These are phyloP conservation scores for Dactylellina haptotyla DNA, from an alignment of 2,329 filamentous ascomycete species.

Conservation along the genomic window DNA sequence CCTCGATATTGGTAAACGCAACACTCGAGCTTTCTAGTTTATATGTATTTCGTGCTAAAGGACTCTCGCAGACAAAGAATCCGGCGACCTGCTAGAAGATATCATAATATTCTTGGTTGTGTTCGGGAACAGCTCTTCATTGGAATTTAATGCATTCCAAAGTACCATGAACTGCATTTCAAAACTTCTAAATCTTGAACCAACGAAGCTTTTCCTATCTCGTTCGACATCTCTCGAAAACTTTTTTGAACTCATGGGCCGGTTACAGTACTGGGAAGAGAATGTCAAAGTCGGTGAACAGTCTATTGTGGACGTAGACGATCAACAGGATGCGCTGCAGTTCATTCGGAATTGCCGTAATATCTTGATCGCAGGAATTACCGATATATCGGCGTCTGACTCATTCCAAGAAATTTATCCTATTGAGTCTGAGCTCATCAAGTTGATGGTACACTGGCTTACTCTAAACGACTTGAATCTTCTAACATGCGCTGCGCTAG, in stretches of 20 bases:
- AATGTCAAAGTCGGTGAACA: background rate
- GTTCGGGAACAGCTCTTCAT: background rate
- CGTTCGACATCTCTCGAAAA: background rate
- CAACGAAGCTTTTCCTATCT: conserved; percentile 1
- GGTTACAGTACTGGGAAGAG: conserved; percentile 32
- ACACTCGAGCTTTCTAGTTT: background rate
- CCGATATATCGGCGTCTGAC: conserved; percentile 55
- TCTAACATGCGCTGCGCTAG: conserved; percentile 64
- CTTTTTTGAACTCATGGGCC: conserved; percentile 14
- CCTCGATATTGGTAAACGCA: conserved; percentile 15
- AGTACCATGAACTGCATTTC: conserved; percentile 12
- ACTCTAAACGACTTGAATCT: conserved; percentile 62
- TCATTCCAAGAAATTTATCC: conserved; percentile 60
- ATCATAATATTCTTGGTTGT: conserved; percentile 12
- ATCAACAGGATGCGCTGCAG: conserved; percentile 13
- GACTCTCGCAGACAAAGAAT: background rate
- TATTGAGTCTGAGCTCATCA: conserved; percentile 60
- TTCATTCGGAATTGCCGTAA: conserved; percentile 53
- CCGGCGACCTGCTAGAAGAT: background rate
- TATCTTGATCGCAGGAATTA: conserved; percentile 52
- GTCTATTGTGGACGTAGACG: conserved; percentile 3
- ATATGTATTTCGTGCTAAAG: background rate
- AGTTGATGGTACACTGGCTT: conserved; percentile 61
- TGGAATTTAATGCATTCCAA: conserved; percentile 15
- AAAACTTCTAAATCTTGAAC: conserved; percentile 5